Conservation (phyloP, 2,329 filamentous ascomycete genomes). For the Talaromyces marneffei region DNA sequence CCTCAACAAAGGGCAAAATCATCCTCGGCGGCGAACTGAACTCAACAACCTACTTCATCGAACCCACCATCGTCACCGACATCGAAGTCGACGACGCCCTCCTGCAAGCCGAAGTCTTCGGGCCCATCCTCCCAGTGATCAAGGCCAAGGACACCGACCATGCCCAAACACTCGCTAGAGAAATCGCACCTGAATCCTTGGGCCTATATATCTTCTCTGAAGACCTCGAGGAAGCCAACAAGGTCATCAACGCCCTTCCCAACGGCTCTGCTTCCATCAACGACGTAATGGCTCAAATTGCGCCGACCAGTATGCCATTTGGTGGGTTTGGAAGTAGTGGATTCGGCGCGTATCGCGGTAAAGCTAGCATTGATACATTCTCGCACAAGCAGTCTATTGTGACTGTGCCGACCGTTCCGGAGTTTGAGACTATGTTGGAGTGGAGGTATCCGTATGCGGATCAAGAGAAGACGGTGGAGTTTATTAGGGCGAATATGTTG, state of each 20-base stretch:
- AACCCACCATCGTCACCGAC: background rate
- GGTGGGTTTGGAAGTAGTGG: conserved; percentile 2
- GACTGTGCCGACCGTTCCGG: conserved; percentile 2
- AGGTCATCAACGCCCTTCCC: background rate
- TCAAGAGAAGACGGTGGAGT: background rate
- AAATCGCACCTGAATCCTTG: background rate
- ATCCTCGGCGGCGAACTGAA: background rate
- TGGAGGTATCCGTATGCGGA: conserved; percentile 10
- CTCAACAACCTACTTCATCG: background rate
- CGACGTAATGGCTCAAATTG: conserved; percentile 2
- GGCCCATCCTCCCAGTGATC: conserved; percentile 1
- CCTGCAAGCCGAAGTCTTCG: conserved; percentile 1
- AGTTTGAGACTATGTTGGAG: conserved; percentile 6
- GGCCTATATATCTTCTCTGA: conserved; percentile 6
- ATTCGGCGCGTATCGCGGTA: conserved; percentile 5
- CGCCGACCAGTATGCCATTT: background rate
- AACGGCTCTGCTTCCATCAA: conserved; percentile 6
- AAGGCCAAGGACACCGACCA: conserved; percentile 1
- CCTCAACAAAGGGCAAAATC: background rate
- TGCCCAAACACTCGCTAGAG: background rate
- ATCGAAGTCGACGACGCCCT: background rate
- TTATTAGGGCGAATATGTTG: conserved; percentile 7
- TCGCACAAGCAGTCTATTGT: conserved; percentile 6
- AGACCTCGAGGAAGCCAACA: conserved; percentile 4
- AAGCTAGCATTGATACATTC: conserved; percentile 7